A percentile compares a stretch with the other conserved stretches of the same genome.
Conservation (phyloP, 495 filamentous ascomycete genomes). For the Penicillium chermesinum region DNA sequence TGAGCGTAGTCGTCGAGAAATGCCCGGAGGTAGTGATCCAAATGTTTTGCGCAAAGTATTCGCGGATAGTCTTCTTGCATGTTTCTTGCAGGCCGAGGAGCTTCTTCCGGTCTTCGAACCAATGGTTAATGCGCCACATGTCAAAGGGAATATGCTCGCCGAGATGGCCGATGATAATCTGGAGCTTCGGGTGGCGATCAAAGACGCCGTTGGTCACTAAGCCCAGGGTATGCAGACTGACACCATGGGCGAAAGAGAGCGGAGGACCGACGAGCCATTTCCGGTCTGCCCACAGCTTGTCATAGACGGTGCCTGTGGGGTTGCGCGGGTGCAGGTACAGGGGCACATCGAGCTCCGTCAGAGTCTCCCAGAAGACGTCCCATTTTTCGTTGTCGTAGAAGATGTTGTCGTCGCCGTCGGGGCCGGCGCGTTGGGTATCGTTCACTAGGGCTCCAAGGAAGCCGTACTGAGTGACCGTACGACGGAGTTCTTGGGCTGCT, state of each 20-base stretch:
- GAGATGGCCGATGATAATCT: constrained; percentile 62
- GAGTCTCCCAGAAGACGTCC: constrained; percentile 53
- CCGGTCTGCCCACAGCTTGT: constrained; percentile 46
- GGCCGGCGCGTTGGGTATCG: constrained; percentile 48
- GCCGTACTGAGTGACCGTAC: constrained; percentile 50
- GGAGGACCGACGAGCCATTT: constrained; percentile 45
- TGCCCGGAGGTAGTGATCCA: constrained; percentile 62
- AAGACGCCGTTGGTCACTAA: constrained; percentile 51
- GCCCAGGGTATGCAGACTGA: constrained; percentile 46
- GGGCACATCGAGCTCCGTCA: constrained; percentile 55
- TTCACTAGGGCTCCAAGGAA: constrained; percentile 58
- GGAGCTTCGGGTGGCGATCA: constrained; percentile 47
- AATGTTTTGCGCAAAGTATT: constrained; percentile 57
- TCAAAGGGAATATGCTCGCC: constrained; percentile 63
- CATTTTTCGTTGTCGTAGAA: constrained; percentile 55
- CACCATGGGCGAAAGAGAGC: constrained; percentile 46
- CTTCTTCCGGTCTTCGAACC: constrained; percentile 49
- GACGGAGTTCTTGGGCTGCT: constrained; percentile 50
- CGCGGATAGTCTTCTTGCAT: constrained; percentile 47
- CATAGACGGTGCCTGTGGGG: constrained; percentile 44
- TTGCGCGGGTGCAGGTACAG: constrained; percentile 58
- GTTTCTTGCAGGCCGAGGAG: constrained; percentile 37
- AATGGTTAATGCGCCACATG: constrained; percentile 57
- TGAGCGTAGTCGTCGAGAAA: constrained; percentile 52
- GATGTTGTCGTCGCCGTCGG: constrained; percentile 49